These are phyloP conservation scores for Plenodomus tracheiphilus DNA, from an alignment of 2,329 filamentous ascomycete species.

Conservation along the genomic window DNA sequence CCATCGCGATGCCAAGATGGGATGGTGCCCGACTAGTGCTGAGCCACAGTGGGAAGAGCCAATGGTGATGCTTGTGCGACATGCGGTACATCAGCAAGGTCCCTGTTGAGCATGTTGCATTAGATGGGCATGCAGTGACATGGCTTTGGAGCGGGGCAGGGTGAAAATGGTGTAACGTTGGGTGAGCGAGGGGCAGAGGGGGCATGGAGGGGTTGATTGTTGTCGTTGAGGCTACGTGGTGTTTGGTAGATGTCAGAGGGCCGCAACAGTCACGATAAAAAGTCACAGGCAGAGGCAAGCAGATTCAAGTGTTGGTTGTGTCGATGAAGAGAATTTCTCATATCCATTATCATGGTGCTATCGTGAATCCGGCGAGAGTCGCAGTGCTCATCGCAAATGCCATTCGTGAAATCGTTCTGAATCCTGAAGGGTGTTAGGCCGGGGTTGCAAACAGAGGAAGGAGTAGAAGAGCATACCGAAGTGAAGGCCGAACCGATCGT, in stretches of 20 bases:
- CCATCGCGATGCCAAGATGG: no score
- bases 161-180: not conserved
- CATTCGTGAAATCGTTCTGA: slow-evolving; percentile 19
- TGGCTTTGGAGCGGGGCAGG: not conserved
- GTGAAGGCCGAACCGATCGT: slow-evolving; percentile 16
- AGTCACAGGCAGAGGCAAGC: not conserved
- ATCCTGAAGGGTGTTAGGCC: slow-evolving; percentile 6
- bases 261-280: not conserved
- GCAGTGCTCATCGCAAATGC: slow-evolving; percentile 20
- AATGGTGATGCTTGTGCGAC: no score
- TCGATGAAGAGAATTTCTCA: slow-evolving; percentile 28
- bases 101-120: no score
- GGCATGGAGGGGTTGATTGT: not conserved
- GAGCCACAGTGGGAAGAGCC: no score
- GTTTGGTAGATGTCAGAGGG: no score
- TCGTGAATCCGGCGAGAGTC: slow-evolving; percentile 21
- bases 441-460: not conserved
- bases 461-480: slow-evolving; percentile 15
- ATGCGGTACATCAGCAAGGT: no score
- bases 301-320: not conserved
- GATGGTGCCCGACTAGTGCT: no score
- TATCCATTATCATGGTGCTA: slow-evolving; percentile 25
- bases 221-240: no score
- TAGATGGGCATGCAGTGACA: not conserved
- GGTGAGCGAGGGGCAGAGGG: not conserved